These are phyloP conservation scores for Lactarius psammicola DNA, from an alignment of 768 basidiomycete species.

Conservation along the genomic window DNA sequence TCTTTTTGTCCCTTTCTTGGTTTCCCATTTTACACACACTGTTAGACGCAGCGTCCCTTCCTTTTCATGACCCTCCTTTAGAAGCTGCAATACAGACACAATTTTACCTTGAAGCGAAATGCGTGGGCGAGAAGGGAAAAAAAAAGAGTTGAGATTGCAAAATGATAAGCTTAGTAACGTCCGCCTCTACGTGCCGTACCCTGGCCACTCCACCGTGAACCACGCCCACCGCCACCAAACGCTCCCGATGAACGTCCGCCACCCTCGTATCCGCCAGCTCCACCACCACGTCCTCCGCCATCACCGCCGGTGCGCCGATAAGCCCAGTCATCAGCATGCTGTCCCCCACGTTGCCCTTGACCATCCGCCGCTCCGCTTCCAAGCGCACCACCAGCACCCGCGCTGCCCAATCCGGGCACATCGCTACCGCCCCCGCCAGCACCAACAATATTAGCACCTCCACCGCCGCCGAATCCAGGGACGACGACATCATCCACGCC, in stretches of 20 bases:
- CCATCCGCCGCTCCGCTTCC: constrained; percentile 4
- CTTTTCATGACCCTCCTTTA: constrained; percentile 4
- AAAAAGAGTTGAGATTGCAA: not conserved
- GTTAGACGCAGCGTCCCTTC: constrained; percentile 6
- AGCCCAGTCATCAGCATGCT: constrained; percentile 20
- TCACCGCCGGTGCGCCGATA: constrained; percentile 32
- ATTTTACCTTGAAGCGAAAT: not conserved
- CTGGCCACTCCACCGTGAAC: constrained; percentile 25
- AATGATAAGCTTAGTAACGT: constrained; percentile 12
- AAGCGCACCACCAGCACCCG: not conserved
- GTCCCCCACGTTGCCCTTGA: constrained; percentile 9
- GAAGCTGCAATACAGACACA: constrained; percentile 20
- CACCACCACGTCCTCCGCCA: constrained; percentile 33
- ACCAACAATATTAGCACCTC: constrained; percentile 34
- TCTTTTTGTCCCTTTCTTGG: constrained; percentile 4
- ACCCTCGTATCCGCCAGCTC: constrained; percentile 38
- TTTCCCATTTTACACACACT: constrained; percentile 5
- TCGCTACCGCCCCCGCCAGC: not conserved
- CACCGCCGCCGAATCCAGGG: constrained; percentile 40
- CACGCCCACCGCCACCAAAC: constrained; percentile 33
- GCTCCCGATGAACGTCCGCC: constrained; percentile 33
- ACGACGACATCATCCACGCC: constrained; percentile 45
- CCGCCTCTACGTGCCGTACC: constrained; percentile 14
- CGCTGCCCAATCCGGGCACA: constrained; percentile 7
- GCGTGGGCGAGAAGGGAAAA: not conserved